Base-by-base conservation (phyloP, 1,284 basidiomycete species). In the Lentinus polychrous region DNA sequence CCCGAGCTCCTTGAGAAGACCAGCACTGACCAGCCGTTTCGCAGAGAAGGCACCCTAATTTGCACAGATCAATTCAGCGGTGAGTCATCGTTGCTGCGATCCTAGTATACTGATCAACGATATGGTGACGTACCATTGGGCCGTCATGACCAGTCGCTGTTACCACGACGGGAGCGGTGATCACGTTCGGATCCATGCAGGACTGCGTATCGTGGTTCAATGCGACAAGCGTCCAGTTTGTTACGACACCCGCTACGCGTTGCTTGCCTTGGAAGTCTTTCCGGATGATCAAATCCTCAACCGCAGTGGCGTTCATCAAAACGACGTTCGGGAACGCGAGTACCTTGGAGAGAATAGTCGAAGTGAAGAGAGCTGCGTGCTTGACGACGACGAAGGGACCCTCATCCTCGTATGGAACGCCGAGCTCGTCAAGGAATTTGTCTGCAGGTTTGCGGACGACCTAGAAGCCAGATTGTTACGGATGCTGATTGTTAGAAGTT, bases 101-200 rank as follows among this genome's bases (percentile, higher is more conserved):
- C 18, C 35, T 37, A 37, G 18, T 18, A 37, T n/a, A 18, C n/a
- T n/a, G n/a, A n/a, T 37, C 35, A n/a, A 15, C 4, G 31, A 18
- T 8, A 45, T 45, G 22, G 3, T 17, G 17, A 20, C 36, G 22
- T 22, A 49, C 47, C 79, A 91, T 90, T 0, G 87, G 87, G 0
- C 88, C 89, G 57, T 91, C 88, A 62, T 89, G 85, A 11, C 85
- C 31, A 49, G 82, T 85, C 15, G 81, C 80, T 36, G 76, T 78
- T 44, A 86, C 68, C 55, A 89, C 69, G n/a, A 91, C 71, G 0
- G 87, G 87, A 1, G 85, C 83, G 24, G 85, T 89, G 65, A 91
- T 85, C 33, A 86, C 88, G 67, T 86, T 85, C 27, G 88, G 88
- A 65, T 91, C 89, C 88, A 91, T 91, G 75, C 87, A 91, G 23